Evolutionary conservation across 176 grass and related monocot species (phyloP).

Genomic region (Ananas comosus): DNA sequence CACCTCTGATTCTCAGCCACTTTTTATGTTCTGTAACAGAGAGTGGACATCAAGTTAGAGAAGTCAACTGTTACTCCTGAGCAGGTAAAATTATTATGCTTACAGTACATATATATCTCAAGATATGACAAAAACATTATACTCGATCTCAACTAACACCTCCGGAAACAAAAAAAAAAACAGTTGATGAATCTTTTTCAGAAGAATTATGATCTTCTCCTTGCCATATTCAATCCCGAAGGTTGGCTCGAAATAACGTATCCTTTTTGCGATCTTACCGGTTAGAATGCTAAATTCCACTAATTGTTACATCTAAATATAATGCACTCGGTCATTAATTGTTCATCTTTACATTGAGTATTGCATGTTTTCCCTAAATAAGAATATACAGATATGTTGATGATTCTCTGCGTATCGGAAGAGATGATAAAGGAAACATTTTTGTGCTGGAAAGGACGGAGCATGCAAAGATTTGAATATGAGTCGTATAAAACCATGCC

Average conservation of each 20-base stretch:
- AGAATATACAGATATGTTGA: slow-evolving; percentile 61
- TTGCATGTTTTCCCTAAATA: slow-evolving; percentile 20
- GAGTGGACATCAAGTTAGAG: slow-evolving; percentile 82
- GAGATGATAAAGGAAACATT: slow-evolving; percentile 87
- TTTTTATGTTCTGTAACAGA: slow-evolving; percentile 42
- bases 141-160: background rate
- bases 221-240: slow-evolving; percentile 84
- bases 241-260: slow-evolving; percentile 99
- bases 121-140: background rate
- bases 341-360: background rate
- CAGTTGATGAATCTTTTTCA: slow-evolving; percentile 86
- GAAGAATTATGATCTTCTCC: slow-evolving; percentile 78
- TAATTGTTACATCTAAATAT: background rate
- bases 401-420: slow-evolving; percentile 58
- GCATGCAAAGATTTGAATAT: slow-evolving; percentile 24
- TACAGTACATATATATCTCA: slow-evolving; percentile 5
- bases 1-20: slow-evolving; percentile 6
- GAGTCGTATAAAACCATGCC: background rate
- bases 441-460: slow-evolving; percentile 77
- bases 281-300: background rate
- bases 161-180: background rate
- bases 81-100: slow-evolving; percentile 36
- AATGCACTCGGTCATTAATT: background rate
- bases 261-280: slow-evolving; percentile 28
- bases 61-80: slow-evolving; percentile 68